Evolutionary conservation across 306 rosid species (phyloP).

Genomic region (Corylus heterophylla): DNA sequence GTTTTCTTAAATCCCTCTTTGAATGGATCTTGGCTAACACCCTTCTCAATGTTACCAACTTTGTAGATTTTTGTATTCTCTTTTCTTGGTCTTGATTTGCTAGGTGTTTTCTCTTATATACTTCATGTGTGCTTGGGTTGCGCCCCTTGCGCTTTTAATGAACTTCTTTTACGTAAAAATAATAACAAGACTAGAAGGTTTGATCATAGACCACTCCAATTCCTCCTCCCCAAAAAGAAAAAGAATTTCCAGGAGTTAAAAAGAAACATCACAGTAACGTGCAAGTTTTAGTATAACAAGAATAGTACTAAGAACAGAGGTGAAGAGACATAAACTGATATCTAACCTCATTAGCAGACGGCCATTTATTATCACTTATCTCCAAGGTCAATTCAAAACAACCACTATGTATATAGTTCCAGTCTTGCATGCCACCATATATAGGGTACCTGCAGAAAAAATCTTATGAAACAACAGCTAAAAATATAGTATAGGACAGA

Average conservation of each 20-base stretch:
- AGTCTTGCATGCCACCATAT: slow-evolving; percentile 98
- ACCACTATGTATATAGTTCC: slow-evolving; percentile 85
- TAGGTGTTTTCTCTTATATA: no score
- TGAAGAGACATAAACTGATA: slow-evolving; percentile 11
- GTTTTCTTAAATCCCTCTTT: no score
- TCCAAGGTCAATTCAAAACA: slow-evolving; percentile 92
- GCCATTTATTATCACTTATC: slow-evolving; percentile 95
- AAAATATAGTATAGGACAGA: slow-evolving; percentile 11
- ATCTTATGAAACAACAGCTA: slow-evolving; percentile 34
- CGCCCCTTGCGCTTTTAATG: no score
- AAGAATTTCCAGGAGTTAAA: neutral
- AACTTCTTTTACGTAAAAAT: neutral
- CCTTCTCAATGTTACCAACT: no score
- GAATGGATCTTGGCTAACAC: no score
- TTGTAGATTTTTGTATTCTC: no score
- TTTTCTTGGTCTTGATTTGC: no score
- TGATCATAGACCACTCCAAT: neutral
- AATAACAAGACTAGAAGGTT: neutral
- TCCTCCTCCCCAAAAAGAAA: neutral
- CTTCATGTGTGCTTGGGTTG: no score
- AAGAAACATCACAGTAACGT: neutral
- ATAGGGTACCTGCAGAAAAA: slow-evolving; percentile 80
- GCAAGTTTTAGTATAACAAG: neutral
- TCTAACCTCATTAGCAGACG: slow-evolving; percentile 75
- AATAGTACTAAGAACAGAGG: neutral